Conservation (phyloP, 2,329 filamentous ascomycete genomes). For the Fusarium nematophilum region DNA sequence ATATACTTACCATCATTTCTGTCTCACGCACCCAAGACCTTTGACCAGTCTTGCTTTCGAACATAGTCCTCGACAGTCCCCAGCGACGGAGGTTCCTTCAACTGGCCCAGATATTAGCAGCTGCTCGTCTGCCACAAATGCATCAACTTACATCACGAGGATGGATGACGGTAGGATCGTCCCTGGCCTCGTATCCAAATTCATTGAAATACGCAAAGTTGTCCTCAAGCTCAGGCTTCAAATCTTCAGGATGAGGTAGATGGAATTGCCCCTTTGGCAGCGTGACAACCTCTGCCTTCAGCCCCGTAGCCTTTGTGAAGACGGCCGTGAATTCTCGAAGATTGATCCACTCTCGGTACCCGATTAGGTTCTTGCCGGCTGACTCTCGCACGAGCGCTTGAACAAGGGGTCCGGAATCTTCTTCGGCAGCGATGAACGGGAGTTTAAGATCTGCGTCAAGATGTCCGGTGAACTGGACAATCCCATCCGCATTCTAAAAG, state of each 20-base stretch:
- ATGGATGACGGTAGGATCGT: constrained; percentile 25
- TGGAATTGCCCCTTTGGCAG: constrained; percentile 1
- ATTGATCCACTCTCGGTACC: constrained; percentile 38
- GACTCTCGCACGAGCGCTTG: constrained; percentile 37
- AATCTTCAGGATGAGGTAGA: neutral
- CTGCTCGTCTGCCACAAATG: too few species aligned
- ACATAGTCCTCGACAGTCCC: constrained; percentile 17
- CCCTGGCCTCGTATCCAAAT: constrained; percentile 29
- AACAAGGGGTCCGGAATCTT: constrained; percentile 40
- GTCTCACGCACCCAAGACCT: constrained; percentile 12
- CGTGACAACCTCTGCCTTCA: constrained; percentile 2
- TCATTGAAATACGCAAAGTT: constrained; percentile 26
- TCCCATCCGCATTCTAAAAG: constrained; percentile 28
- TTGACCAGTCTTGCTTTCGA: constrained; percentile 27
- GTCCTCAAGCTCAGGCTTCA: constrained; percentile 17
- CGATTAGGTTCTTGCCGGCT: constrained; percentile 36
- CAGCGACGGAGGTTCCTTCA: constrained; percentile 6
- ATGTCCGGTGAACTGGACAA: constrained; percentile 30
- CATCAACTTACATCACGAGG: constrained; percentile 19
- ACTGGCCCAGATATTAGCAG: constrained; percentile 5
- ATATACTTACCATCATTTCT: too few species aligned
- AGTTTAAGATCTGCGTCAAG: constrained; percentile 30
- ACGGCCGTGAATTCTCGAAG: constrained; percentile 23
- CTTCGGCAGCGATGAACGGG: constrained; percentile 39
- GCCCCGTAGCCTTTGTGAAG: constrained; percentile 32